Evolutionary conservation across 176 grass and related monocot species (phyloP), one percentile per base, ranked within the genome.

Genomic region (Raddia distichophylla): DNA sequence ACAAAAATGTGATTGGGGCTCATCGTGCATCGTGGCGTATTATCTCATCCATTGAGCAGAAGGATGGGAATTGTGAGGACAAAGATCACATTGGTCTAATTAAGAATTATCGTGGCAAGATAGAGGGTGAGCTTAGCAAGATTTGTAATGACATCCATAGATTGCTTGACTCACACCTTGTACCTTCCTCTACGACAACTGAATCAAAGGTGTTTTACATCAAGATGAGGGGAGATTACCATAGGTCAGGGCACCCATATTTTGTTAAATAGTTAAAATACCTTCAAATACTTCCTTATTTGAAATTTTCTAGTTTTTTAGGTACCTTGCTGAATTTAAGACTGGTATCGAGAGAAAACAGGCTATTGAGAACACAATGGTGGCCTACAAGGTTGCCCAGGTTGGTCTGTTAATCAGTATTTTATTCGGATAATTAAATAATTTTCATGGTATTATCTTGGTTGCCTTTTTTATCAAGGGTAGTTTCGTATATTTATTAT

Each of bases 1-100:
- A 59, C 56, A 59, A 59, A n/a, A 59, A 59, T 59, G 56, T 59
- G n/a, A 59, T 59, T 59, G 56, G 56, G 56, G 56, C 56, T 59
- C 56, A n/a, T 10, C 56, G n/a, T 59, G 56, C 56, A 7, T 59
- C 56, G 20, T 59, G 56, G 56, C 56, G 56, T 59, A 59, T 59
- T 59, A 18, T 59, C n/a, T 59, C 56, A 59, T 59, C 56, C 56
- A 59, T 59, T 3, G 18, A 59, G 56, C 56, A 59, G 56, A 59
- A 59, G n/a, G 56, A 59, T 18, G 56, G 20, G n/a, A 59, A 18
- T n/a, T n/a, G 18, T 59, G 56, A 32, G 45, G 60, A 48, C 8
- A 60, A 64, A 5, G 11, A 64, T 64, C 61, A 37, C 1, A 12
- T 64, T 64, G 14, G 32, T 64, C 27, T 37, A 32, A 64, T 37